These are phyloP conservation scores for Globisporangium cylindrosporum DNA, from an alignment of 352 stramenopile genomes.

Conservation along the genomic window DNA sequence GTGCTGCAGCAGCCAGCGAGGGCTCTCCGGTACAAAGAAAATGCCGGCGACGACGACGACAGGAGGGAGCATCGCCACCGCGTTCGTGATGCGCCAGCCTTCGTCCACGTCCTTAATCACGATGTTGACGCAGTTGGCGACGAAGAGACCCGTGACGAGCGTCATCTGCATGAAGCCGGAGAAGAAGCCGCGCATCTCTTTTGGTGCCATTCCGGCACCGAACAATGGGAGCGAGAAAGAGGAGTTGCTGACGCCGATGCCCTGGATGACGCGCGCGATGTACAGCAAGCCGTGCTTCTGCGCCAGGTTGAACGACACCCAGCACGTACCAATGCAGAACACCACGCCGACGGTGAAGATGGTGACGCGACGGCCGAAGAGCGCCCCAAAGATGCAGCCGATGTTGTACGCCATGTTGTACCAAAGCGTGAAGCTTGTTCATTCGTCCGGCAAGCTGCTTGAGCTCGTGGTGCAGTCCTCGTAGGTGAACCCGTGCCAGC, in stretches of 20 bases:
- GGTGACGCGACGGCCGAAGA: constrained; percentile 29
- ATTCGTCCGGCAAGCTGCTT: constrained; percentile 20
- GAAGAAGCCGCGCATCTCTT: too few relatives aligned
- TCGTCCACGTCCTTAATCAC: constrained; percentile 25
- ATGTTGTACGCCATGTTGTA: constrained; percentile 47
- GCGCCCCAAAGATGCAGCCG: constrained; percentile 28
- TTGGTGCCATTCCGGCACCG: constrained; percentile 33
- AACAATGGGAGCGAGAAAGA: constrained; percentile 29
- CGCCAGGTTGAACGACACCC: constrained; percentile 26
- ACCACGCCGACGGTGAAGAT: constrained; percentile 32
- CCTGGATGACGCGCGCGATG: constrained; percentile 18
- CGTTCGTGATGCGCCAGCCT: constrained; percentile 38
- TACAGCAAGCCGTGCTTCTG: constrained; percentile 18
- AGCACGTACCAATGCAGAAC: constrained; percentile 34
- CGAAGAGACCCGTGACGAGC: constrained; percentile 26
- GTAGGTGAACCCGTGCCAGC: constrained; percentile 26
- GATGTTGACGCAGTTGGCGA: constrained; percentile 28
- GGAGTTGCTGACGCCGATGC: constrained; percentile 23
- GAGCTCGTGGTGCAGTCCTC: constrained; percentile 18
- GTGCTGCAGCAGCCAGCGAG: constrained; percentile 40
- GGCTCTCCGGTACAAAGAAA: constrained; percentile 48
- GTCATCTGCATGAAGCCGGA: constrained; percentile 44
- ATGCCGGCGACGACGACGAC: constrained; percentile 38
- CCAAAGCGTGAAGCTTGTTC: constrained; percentile 26
- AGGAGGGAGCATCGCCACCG: constrained; percentile 28